Base-by-base conservation (phyloP, 2,329 filamentous ascomycete genomes). In the Aureobasidium sp. region DNA sequence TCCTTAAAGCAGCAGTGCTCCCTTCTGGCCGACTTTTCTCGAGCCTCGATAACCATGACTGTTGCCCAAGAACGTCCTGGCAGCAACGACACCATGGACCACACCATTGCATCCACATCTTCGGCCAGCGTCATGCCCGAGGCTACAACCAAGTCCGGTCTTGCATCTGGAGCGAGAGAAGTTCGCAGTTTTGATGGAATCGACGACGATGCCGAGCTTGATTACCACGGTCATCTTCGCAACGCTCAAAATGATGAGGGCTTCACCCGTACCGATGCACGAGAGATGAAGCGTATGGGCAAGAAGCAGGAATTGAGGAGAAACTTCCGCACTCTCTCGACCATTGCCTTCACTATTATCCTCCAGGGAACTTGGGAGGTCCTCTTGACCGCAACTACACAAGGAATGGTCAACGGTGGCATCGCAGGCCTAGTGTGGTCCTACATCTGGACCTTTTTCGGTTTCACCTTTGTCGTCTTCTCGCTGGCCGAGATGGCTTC, bases 211-310 rank as follows among this genome's bases (percentile, higher is more conserved):
- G 53, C 45, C 29, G 39, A 49, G n/a, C 51, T 58, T 12, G 52
- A 58, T 9, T 62, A 62, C 37, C 61, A 62, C 25, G 61, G 61
- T 25, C 61, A 62, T 22, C 39, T 62, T 11, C 52, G 61, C 25
- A 58, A 20, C n/a, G 14, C 41, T 9, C 42, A 62, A 3, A 51
- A 62, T 8, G 61, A 62, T 29, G 53, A 58, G 29, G 61, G 61
- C 29, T 62, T 58, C 39, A 62, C 61, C 12, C 48, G 49, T 17
- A 29, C 20, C 14, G 60, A 62, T 27, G 60, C 60, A n/a, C 68
- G 68, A 11, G 74, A 81, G 63, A 77, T 81, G 75, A 71, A 71
- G 48, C 76, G 78, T 22, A 72, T 81, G 74, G 79, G 79, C 15
- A 81, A 80, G 68, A 70, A 73, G 34, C 78, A 79, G 56, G 76